Base-by-base conservation (phyloP, 495 filamentous ascomycete genomes). In the Annulohypoxylon stygium region DNA sequence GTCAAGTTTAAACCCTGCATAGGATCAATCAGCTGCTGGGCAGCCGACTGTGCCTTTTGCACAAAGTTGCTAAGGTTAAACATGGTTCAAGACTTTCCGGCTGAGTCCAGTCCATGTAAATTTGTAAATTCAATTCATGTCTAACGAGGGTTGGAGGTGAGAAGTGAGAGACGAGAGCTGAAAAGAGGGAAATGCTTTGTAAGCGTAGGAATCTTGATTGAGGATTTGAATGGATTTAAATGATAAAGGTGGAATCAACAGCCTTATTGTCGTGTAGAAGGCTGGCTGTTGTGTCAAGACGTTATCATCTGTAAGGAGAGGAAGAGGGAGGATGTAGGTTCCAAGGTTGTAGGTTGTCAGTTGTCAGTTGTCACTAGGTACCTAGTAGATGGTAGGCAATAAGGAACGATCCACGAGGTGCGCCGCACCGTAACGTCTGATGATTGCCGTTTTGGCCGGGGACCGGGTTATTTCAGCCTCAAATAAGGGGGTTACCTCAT, bases 11-110 rank as follows among this genome's bases (percentile, higher is more conserved):
- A 86, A 74, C 90, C 87, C 81, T 91, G 90, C 73, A 89, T 89
- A 50, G 91, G 91, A 82, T 96, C 94, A 84, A 99, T 96, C 82
- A 97, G 86, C 78, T 95, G 94, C 83, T 94, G 91, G n/a, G 77
- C 77, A 71, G 77, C 77, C 47, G 77, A 79, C 74, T 86, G 84
- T 63, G 96, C 96, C 86, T 95, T 97, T 83, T 97, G 94, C 71
- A 98, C 92, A 79, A 99, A 90, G 79, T 89, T 92, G 69, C 90
- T 90, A 83, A 97, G 86, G 81, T 90, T 92, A 69, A 81, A 91
- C 91, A 93, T 93, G 78, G 79, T 76, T 71, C 67, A 67, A 64
- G 65, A 54, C 75, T 69, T 70, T 70, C 41, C 66, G 57, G 70
- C 70, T 37, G 66, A 72, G 67, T 74, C 67, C 58, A 70, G 75